These are phyloP conservation scores for Nissolia schottii DNA, from an alignment of 306 rosid species.

Conservation along the genomic window DNA sequence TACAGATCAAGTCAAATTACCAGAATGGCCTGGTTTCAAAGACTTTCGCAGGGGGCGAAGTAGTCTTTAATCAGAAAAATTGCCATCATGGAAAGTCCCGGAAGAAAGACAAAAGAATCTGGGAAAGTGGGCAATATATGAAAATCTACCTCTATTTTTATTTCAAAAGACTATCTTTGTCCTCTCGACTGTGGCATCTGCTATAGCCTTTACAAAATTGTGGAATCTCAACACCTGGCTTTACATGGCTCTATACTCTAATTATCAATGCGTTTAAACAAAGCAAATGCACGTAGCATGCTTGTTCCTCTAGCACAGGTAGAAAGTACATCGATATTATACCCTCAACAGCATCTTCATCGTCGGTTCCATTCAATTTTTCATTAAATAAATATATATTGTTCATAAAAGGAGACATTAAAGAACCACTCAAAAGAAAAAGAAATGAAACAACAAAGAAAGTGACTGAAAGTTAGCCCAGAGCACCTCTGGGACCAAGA, in stretches of 20 bases:
- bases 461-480: neutral
- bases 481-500: neutral
- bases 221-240: conserved; percentile 41
- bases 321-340: neutral
- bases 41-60: neutral
- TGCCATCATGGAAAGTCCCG: conserved; percentile 1
- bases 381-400: neutral
- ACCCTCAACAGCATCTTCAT: neutral
- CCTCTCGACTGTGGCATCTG: conserved; percentile 34
- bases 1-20: conserved; percentile 17
- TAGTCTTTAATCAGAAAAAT: neutral
- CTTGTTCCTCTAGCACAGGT: conserved; percentile 15
- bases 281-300: conserved; percentile 28
- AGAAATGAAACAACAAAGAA: neutral
- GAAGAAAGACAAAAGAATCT: conserved; percentile 32
- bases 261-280: conserved; percentile 25
- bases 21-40: neutral
- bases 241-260: conserved; percentile 11
- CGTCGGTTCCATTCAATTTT: neutral
- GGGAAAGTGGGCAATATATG: conserved; percentile 27
- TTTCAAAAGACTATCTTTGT: conserved; percentile 47
- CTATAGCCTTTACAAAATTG: neutral
- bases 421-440: too few species aligned
- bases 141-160: neutral
- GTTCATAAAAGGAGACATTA: neutral